A percentile compares a stretch with the other conserved stretches of the same genome.
These are phyloP conservation scores for Talaromyces sp. DNA, from an alignment of 2,329 filamentous ascomycete species.

Conservation along the genomic window DNA sequence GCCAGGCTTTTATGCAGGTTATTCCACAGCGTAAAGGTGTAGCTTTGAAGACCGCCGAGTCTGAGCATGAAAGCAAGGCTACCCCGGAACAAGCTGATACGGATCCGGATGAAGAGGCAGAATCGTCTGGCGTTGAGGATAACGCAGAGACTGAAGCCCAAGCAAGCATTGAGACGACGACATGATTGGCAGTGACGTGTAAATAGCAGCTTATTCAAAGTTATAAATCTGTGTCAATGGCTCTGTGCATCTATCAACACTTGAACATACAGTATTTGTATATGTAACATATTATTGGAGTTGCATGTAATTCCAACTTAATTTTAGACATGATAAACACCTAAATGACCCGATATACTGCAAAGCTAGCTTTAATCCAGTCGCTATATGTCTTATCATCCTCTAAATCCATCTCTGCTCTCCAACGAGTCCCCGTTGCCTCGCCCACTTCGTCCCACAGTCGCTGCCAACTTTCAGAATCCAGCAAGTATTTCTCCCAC, in stretches of 20 bases:
- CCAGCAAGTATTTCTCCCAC: background rate
- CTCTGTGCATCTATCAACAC: too few relatives aligned
- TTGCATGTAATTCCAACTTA: too few relatives aligned
- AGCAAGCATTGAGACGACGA: background rate
- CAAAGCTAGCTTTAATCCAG: too few relatives aligned
- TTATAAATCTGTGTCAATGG: background rate
- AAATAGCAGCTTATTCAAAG: background rate
- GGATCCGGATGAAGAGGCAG: background rate
- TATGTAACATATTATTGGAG: too few relatives aligned
- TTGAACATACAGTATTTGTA: too few relatives aligned
- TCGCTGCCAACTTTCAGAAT: too few relatives aligned
- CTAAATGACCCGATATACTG: too few relatives aligned
- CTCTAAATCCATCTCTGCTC: too few relatives aligned
- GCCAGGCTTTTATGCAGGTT: constrained; percentile 76
- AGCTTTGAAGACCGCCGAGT: constrained; percentile 47
- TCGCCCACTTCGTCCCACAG: too few relatives aligned
- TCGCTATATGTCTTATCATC: too few relatives aligned
- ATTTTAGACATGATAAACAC: too few relatives aligned
- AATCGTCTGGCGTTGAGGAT: background rate
- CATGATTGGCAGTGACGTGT: background rate
- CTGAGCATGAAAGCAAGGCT: background rate
- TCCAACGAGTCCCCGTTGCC: too few relatives aligned
- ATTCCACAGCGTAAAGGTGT: constrained; percentile 90
- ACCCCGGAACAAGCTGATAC: background rate
- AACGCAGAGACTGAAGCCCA: background rate